Conservation (phyloP, 2,329 filamentous ascomycete genomes). For the Emmonsia crescens region DNA sequence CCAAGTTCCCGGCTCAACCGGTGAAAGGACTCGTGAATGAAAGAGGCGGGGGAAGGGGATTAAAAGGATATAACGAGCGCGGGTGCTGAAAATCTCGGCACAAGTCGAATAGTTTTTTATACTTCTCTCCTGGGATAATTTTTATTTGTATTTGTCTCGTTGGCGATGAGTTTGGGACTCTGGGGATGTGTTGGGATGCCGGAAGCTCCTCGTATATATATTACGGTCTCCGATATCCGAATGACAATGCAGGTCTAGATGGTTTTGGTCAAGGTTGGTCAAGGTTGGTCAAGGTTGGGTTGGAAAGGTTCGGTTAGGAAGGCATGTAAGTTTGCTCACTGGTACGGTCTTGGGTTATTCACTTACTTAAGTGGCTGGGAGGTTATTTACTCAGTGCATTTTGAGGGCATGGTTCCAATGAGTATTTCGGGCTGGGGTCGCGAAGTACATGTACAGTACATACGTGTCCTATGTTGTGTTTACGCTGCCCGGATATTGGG, state of each 20-base stretch:
- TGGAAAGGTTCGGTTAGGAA: background rate
- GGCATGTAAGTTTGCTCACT: background rate
- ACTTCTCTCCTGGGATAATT: background rate
- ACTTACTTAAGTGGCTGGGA: background rate
- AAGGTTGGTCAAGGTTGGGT: background rate
- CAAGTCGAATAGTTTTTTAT: background rate
- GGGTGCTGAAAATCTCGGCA: background rate
- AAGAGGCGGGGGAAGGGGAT: too few species aligned
- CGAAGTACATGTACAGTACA: background rate
- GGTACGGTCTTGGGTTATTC: background rate
- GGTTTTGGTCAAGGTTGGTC: background rate
- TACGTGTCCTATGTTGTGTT: background rate
- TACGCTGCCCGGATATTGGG: background rate
- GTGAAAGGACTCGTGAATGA: conserved; percentile 5
- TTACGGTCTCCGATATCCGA: background rate
- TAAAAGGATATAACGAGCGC: background rate
- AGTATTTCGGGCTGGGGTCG: background rate
- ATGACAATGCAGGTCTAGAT: too few species aligned
- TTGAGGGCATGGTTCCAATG: background rate
- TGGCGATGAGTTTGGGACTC: background rate
- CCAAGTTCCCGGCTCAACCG: conserved; percentile 4
- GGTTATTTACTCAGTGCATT: background rate
- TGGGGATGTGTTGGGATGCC: background rate
- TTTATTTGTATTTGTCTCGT: background rate
- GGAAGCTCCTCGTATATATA: background rate